Base-by-base conservation (phyloP, 306 rosid genomes). In the Glycine tomentella region DNA sequence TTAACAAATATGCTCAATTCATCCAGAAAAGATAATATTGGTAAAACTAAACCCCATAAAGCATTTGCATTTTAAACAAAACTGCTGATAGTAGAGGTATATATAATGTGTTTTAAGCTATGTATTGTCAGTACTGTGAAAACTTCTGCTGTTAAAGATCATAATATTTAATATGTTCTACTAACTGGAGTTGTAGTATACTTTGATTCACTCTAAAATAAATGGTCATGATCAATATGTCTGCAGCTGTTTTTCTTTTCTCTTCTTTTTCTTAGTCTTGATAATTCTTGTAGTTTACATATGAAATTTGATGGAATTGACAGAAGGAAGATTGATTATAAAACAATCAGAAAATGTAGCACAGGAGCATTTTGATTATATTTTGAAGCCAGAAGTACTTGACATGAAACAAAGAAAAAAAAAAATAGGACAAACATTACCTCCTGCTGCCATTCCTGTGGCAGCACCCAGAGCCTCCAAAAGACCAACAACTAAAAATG, bases 371-470 rank as follows among this genome's bases (percentile, higher is more conserved):
- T 79, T 66, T n/a, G 34, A 45, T 55, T 33, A 42, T 45, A 14
- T 31, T 50, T 3, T 68, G 46, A 79, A 56, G 38, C 50, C 76
- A 44, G 59, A 78, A 55, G 20, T 59, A 55, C 44, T 68, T 55
- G 48, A 69, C 57, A 69, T 9, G 40, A 46, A 70, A 70, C 44
- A 79, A 69, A 64, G 7, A 69, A 69, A 44, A 56, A 68, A 7
- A n/a, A 58, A 70, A 33, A 33, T 17, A 71, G 52, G 40, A 82
- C 67, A 59, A 74, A 64, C 36, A 56, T 76, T 85, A 94, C 98
- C 92, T 84, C 90, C 97, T 56, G 98, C 95, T 17, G 98, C 98
- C 98, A 94, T 94, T 91, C 98, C 98, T 46, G 95, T 90, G n/a
- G 91, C 98, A 81, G 98, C 95, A 80, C 77, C 98, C 45, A 94